Conservation (phyloP, 2,329 filamentous ascomycete species). For the Colletotrichum falcatum region DNA sequence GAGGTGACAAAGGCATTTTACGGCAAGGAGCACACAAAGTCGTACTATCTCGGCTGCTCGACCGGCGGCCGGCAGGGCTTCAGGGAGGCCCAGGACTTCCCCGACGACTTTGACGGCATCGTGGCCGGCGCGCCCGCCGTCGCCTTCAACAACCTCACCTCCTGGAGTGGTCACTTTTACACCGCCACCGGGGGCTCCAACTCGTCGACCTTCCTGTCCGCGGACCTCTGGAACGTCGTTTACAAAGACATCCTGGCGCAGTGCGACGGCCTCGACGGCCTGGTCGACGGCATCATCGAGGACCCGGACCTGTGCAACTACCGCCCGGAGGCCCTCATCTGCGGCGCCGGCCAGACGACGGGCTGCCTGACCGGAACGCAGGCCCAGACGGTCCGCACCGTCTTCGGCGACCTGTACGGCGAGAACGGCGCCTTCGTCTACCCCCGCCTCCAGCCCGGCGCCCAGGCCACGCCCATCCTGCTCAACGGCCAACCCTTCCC, state of each 20-base stretch:
- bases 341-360: conserved; percentile 42
- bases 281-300: conserved; percentile 44
- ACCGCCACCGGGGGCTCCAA: conserved; percentile 56
- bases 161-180: conserved; percentile 46
- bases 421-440: conserved; percentile 53
- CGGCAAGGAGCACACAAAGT: conserved; percentile 47
- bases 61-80: conserved; percentile 65
- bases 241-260: conserved; percentile 46
- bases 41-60: conserved; percentile 63
- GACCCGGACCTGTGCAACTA: conserved; percentile 48
- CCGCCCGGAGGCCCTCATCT: conserved; percentile 56
- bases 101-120: conserved; percentile 63
- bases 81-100: conserved; percentile 59
- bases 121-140: conserved; percentile 53
- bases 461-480: conserved; percentile 57
- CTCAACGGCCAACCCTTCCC: conserved; percentile 52
- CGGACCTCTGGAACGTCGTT: conserved; percentile 44
- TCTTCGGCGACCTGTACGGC: conserved; percentile 48
- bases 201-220: conserved; percentile 50
- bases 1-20: conserved; percentile 63
- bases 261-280: conserved; percentile 45
- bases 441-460: conserved; percentile 62
- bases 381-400: conserved; percentile 50
- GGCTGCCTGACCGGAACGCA: conserved; percentile 47
- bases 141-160: conserved; percentile 55